These are phyloP conservation scores for Calocybe indica DNA, from an alignment of 768 basidiomycete species.

Conservation along the genomic window DNA sequence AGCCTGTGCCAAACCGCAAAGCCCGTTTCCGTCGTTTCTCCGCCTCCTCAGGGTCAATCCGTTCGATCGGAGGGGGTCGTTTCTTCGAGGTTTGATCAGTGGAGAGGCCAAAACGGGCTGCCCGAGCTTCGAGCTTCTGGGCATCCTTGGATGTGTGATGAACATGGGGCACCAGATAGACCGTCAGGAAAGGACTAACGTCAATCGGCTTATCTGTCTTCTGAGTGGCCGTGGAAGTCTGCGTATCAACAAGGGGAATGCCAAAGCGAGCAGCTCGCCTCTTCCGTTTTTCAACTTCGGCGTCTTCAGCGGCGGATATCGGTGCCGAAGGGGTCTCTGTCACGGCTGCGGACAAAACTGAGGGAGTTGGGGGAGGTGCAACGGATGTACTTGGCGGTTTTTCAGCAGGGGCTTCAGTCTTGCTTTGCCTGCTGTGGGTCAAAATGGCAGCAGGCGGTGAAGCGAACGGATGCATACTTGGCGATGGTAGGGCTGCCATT, in stretches of 20 bases:
- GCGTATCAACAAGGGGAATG: constrained; percentile 47
- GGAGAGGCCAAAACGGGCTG: constrained; percentile 46
- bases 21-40: constrained; percentile 58
- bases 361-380: constrained; percentile 9
- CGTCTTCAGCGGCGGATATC: constrained; percentile 23
- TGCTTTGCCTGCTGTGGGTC: constrained; percentile 20
- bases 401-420: constrained; percentile 22
- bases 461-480: constrained; percentile 18
- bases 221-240: constrained; percentile 15
- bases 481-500: constrained; percentile 14
- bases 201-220: constrained; percentile 5
- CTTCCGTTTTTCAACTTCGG: constrained; percentile 51
- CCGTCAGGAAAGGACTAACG: constrained; percentile 1
- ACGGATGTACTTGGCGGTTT: constrained; percentile 3
- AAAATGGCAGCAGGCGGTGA: background rate
- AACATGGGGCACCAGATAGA: background rate
- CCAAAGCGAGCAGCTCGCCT: constrained; percentile 67
- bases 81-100: constrained; percentile 19
- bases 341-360: constrained; percentile 1
- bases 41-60: constrained; percentile 51
- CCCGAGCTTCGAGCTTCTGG: constrained; percentile 46
- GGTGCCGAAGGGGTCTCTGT: background rate
- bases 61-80: constrained; percentile 28
- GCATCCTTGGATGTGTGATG: constrained; percentile 28
- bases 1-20: constrained; percentile 47